phyloP scores from a whole-genome alignment of 371 early-diverging fungal genomes.

The Apophysomyces variabilis region DNA sequence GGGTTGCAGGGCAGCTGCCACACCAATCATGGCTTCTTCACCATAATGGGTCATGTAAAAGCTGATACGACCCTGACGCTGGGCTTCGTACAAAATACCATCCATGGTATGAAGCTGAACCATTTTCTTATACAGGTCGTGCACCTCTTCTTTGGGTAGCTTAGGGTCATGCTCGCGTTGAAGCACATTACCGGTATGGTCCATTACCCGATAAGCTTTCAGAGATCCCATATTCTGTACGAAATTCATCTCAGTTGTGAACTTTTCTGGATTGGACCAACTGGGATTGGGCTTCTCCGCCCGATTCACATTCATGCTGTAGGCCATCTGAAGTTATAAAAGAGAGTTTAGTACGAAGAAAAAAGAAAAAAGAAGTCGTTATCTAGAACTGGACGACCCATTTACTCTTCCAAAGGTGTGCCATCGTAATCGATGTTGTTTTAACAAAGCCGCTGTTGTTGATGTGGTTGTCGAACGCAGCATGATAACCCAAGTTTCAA shows the following conservation, averaged over 20 bases:
- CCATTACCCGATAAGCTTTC: constrained; percentile 94
- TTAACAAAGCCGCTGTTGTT: background rate
- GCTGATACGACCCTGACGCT: constrained; percentile 96
- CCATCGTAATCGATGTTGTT: background rate
- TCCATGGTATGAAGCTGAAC: constrained; percentile 90
- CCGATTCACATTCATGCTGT: constrained; percentile 4
- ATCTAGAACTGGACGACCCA: background rate
- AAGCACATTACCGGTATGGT: constrained; percentile 80
- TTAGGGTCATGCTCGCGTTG: constrained; percentile 78
- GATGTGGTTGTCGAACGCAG: background rate
- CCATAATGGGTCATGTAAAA: constrained; percentile 99
- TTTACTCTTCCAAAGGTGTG: background rate
- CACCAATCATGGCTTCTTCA: constrained; percentile 95
- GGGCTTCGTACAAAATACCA: constrained; percentile 95
- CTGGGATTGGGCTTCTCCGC: constrained; percentile 12
- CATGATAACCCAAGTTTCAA: background rate
- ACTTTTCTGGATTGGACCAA: constrained; percentile 30
- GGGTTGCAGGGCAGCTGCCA: constrained; percentile 84
- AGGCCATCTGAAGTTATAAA: background rate
- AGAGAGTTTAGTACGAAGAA: background rate
- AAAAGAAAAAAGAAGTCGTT: background rate
- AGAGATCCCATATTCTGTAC: constrained; percentile 67
- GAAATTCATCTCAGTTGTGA: constrained; percentile 42
- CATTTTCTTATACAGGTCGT: constrained; percentile 91
- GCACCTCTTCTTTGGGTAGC: constrained; percentile 73